A percentile compares a stretch with the other conserved stretches of the same genome.
phyloP scores from a whole-genome alignment of 768 basidiomycete genomes.

The Mrakia hoshinonis region DNA sequence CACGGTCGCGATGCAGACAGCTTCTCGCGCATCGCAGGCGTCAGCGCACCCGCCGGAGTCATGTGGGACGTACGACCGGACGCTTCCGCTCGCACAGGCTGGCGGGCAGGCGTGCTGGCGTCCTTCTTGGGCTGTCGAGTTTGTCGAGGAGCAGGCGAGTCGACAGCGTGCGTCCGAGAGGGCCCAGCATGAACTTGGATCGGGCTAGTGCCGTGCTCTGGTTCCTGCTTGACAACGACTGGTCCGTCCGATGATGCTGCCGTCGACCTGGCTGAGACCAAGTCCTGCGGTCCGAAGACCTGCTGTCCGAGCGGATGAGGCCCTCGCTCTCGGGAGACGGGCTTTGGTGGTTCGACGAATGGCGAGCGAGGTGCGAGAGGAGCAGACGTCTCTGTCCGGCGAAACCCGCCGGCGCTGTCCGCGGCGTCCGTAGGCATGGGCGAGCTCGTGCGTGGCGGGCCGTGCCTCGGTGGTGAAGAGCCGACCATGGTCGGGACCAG shows the following conservation, averaged over 20 bases:
- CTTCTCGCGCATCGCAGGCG: background rate
- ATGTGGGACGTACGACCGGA: background rate
- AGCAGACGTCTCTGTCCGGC: background rate
- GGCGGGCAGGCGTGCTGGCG: background rate
- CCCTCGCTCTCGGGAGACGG: background rate
- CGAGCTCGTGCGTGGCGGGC: background rate
- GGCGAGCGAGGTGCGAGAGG: background rate
- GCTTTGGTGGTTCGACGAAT: no score
- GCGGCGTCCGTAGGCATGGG: background rate
- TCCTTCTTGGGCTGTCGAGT: background rate
- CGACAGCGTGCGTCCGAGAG: background rate
- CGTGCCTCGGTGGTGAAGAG: background rate
- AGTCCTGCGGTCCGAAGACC: background rate
- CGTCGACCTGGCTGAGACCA: background rate
- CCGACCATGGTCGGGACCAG: background rate
- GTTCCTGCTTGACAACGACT: background rate
- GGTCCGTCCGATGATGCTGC: background rate
- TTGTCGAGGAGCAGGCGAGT: background rate
- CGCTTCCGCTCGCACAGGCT: background rate
- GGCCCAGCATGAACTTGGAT: background rate
- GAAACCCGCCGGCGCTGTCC: background rate
- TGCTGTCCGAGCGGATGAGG: conserved; percentile 13
- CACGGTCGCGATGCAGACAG: background rate
- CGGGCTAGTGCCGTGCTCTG: background rate
- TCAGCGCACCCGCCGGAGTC: background rate